Base-by-base conservation (phyloP, 495 filamentous ascomycete species). In the Cudoniella acicularis region DNA sequence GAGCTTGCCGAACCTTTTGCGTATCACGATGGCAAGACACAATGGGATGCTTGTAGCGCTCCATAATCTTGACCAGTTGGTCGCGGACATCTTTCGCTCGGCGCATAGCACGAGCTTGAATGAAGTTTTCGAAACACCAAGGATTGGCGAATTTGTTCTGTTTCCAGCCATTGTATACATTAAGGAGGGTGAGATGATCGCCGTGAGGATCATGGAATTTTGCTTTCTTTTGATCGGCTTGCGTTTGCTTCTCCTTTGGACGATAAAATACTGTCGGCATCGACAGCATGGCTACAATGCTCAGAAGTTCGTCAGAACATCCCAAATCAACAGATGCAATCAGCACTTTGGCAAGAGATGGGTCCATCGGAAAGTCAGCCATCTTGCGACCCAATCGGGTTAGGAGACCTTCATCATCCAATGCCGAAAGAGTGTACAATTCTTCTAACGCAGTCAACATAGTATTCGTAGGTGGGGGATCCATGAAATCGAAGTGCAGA, bases 111-210 rank as follows among this genome's bases (percentile, higher is more conserved):
- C 91, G 83, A 4, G 89, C 91, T 67, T 99, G 94, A 65, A 99
- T 95, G 73, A 95, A 99, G 69, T 99, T 97, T 64, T 99, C 95
- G 55, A 89, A 90, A 65, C 95, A 98, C 95, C 95, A 99, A 1
- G 94, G 82, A 52, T 84, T 90, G 46, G 83, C 84, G 71, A 85
- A 96, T 9, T 85, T 87, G 61, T 82, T 87, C 13, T 84, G 74
- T 68, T 95, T 96, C 94, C 94, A 99, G 13, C 78, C 84, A 65
- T 96, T 96, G 79, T 96, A 99, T 1, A 98, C 95, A 67, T 98
- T 98, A 24, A 99, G 81, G 0, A 98, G 76, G 1, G 94, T 99
- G 2, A 98, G 75, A 67, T 99, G 94, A 62, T 99, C 94, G 36
- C 95, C 93, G 53, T 90, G 84, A 0, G 92, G 90, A 67, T 98